phyloP scores from a whole-genome alignment of 2,329 filamentous ascomycete species.

The Lizonia empirigonia region DNA sequence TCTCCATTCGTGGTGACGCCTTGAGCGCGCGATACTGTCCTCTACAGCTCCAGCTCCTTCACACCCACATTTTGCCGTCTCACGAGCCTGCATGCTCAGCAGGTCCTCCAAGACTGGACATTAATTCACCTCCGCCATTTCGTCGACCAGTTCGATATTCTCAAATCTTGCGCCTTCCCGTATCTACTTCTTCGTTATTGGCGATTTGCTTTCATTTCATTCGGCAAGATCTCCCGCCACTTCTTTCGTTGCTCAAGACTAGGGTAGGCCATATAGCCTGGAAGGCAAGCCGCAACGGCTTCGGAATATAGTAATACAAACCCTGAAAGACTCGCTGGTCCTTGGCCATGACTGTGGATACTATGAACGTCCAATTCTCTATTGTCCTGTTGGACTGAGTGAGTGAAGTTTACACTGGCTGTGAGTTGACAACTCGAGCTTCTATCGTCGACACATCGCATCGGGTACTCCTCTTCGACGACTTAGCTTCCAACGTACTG shows the following conservation, averaged over 20 bases:
- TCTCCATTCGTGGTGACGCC: neutral
- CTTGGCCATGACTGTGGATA: neutral
- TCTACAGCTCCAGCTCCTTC: neutral
- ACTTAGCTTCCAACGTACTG: too few species aligned
- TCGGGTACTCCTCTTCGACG: too few species aligned
- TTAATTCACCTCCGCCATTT: neutral
- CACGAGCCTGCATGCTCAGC: neutral
- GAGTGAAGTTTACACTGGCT: too few species aligned
- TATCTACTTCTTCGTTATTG: neutral
- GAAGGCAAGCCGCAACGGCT: slow-evolving; percentile 1
- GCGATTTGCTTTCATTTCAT: neutral
- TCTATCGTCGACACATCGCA: too few species aligned
- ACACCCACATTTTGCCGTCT: neutral
- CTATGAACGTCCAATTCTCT: neutral
- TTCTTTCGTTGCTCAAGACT: slow-evolving; percentile 12
- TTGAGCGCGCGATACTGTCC: neutral
- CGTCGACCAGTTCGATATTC: neutral
- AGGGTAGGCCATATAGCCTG: slow-evolving; percentile 11
- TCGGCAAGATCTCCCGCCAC: neutral
- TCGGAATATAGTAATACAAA: slow-evolving; percentile 15
- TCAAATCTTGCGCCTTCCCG: slow-evolving; percentile 7
- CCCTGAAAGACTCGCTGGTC: neutral
- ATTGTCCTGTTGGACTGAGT: neutral
- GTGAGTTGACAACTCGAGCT: too few species aligned
- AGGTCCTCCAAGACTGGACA: neutral